phyloP scores from a whole-genome alignment of 1,139 yeast genomes.

The Diutina pseudorugosa region DNA sequence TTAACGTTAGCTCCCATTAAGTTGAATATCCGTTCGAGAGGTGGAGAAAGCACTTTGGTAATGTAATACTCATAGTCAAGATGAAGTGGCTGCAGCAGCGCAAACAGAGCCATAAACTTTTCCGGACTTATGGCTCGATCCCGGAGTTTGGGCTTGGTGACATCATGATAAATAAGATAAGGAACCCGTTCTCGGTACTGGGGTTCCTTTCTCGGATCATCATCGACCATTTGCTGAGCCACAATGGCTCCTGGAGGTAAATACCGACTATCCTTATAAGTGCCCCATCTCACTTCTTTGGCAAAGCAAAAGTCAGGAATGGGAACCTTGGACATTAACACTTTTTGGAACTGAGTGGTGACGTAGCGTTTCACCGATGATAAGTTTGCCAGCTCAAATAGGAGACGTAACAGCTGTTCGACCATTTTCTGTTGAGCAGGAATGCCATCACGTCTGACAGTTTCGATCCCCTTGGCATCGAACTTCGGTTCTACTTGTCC shows the following conservation, averaged over 20 bases:
- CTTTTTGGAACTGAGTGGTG: constrained; percentile 50
- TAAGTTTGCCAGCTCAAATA: constrained; percentile 65
- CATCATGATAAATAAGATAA: constrained; percentile 65
- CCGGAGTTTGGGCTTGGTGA: constrained; percentile 50
- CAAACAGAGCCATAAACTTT: constrained; percentile 39
- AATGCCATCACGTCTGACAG: constrained; percentile 86
- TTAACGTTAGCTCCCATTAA: constrained; percentile 71
- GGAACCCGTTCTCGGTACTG: constrained; percentile 86
- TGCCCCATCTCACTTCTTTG: constrained; percentile 76
- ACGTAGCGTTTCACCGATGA: constrained; percentile 59
- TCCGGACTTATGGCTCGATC: constrained; percentile 78
- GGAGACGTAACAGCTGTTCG: constrained; percentile 50
- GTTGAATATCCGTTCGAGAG: constrained; percentile 73
- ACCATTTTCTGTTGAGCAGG: constrained; percentile 84
- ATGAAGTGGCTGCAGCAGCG: constrained; percentile 21
- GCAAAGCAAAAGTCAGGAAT: constrained; percentile 86
- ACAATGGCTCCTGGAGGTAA: constrained; percentile 90
- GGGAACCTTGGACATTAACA: constrained; percentile 47
- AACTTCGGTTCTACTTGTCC: constrained; percentile 50
- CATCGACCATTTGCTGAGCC: constrained; percentile 45
- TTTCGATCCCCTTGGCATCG: constrained; percentile 95
- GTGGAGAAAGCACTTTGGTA: constrained; percentile 73
- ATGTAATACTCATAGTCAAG: constrained; percentile 82
- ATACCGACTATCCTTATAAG: constrained; percentile 56
- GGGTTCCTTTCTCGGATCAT: constrained; percentile 68